These are phyloP conservation scores for Lasiosphaeriaceae sp. DNA, from an alignment of 495 filamentous ascomycete genomes.

Conservation along the genomic window DNA sequence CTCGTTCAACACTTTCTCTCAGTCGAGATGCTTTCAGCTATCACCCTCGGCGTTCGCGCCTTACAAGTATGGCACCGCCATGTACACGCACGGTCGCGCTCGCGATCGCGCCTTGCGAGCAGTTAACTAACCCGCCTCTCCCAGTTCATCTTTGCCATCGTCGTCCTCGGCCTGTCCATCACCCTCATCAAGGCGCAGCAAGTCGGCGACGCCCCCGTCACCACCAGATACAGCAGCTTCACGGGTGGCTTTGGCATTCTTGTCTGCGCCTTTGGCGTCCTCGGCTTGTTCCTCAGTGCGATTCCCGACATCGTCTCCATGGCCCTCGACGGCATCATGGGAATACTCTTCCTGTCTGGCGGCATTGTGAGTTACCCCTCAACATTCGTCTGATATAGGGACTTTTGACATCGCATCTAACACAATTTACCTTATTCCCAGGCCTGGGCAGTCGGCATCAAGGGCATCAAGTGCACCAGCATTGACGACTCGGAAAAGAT, in stretches of 20 bases:
- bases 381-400: too few relatives aligned
- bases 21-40: slow-evolving; percentile 4
- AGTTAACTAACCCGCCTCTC: not conserved
- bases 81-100: not conserved
- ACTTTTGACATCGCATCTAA: too few relatives aligned
- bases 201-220: slow-evolving; percentile 31
- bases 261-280: slow-evolving; percentile 35
- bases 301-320: slow-evolving; percentile 38
- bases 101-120: not conserved
- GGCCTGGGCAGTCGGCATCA: slow-evolving; percentile 45
- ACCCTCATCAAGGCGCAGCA: slow-evolving; percentile 42
- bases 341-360: slow-evolving; percentile 46
- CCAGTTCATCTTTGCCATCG: slow-evolving; percentile 42
- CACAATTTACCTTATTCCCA: slow-evolving; percentile 12
- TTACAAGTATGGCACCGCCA: slow-evolving; percentile 3
- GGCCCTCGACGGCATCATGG: slow-evolving; percentile 40
- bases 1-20: too few relatives aligned
- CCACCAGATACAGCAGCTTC: slow-evolving; percentile 44
- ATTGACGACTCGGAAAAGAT: slow-evolving; percentile 9
- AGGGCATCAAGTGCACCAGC: slow-evolving; percentile 30
- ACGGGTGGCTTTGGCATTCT: slow-evolving; percentile 48
- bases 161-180: slow-evolving; percentile 47
- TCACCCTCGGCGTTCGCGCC: slow-evolving; percentile 15
- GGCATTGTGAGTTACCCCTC: slow-evolving; percentile 45
- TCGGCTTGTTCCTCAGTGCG: slow-evolving; percentile 33